Evolutionary conservation across 345 rosid species (phyloP).

Genomic region (Erucastrum elatum): DNA sequence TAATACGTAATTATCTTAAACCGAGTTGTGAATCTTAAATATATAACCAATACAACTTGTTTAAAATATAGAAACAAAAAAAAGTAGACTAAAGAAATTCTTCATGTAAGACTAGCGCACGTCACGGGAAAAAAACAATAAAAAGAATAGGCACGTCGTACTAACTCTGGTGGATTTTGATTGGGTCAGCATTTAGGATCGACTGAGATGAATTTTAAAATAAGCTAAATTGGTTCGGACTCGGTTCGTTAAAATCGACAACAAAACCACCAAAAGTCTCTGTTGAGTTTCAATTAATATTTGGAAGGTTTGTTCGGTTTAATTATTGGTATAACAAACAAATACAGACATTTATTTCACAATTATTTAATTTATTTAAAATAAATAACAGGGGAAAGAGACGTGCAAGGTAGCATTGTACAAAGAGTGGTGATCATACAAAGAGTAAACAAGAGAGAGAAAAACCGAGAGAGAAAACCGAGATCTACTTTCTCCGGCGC

Average conservation of each 20-base stretch:
- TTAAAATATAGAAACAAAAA: not conserved
- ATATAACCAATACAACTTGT: not conserved
- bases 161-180: not conserved
- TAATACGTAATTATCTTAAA: not conserved
- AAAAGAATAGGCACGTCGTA: conserved; percentile 18
- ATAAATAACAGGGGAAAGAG: not conserved
- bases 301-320: conserved; percentile 28
- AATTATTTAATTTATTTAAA: too few relatives aligned
- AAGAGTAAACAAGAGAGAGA: too few relatives aligned
- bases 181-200: not conserved
- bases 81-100: not conserved
- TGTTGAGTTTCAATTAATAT: not conserved
- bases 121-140: not conserved
- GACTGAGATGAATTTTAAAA: not conserved
- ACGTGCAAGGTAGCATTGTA: too few relatives aligned
- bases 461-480: too few relatives aligned
- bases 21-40: not conserved
- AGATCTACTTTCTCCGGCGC: too few relatives aligned
- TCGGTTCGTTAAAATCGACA: not conserved
- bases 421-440: too few relatives aligned
- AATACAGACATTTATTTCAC: conserved; percentile 24
- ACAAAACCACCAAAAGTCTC: not conserved
- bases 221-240: not conserved
- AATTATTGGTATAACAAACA: conserved; percentile 15
- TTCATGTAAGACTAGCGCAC: conserved; percentile 16